A percentile compares a stretch with the other conserved stretches of the same genome.
These are phyloP conservation scores for Sporothrix phasma DNA, from an alignment of 2,329 filamentous ascomycete species.

Conservation along the genomic window DNA sequence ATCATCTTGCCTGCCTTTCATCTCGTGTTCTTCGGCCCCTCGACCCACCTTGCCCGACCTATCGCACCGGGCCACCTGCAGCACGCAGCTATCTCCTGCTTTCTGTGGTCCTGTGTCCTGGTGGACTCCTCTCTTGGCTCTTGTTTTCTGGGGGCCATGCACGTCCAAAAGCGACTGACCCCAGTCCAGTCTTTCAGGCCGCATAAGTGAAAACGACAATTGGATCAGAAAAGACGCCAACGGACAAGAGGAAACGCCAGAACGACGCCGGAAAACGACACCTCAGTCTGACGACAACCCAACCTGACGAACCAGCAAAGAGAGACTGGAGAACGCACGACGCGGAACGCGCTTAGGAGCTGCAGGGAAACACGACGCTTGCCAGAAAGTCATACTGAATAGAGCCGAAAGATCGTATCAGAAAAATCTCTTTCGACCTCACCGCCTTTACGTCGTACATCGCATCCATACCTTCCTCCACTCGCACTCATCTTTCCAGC, in stretches of 20 bases:
- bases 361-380: neutral
- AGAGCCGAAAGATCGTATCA: neutral
- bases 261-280: neutral
- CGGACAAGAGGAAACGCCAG: neutral
- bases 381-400: conserved; percentile 9
- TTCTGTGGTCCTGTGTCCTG: neutral
- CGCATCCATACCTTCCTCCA: neutral
- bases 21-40: conserved; percentile 7
- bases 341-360: conserved; percentile 5
- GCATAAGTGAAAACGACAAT: neutral
- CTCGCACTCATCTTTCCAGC: neutral
- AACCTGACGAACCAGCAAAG: neutral
- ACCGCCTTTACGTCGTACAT: conserved; percentile 7
- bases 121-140: neutral
- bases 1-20: conserved; percentile 1
- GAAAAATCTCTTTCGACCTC: conserved; percentile 3
- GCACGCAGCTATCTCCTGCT: neutral
- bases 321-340: too few species aligned
- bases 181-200: neutral
- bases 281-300: neutral
- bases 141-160: neutral
- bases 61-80: conserved; percentile 1
- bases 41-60: neutral
- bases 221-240: too few species aligned
- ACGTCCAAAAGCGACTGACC: neutral